Evolutionary conservation across 2,329 filamentous ascomycete species (phyloP), one percentile per base, ranked within the genome.

Genomic region (Scolecobasidium constrictum): DNA sequence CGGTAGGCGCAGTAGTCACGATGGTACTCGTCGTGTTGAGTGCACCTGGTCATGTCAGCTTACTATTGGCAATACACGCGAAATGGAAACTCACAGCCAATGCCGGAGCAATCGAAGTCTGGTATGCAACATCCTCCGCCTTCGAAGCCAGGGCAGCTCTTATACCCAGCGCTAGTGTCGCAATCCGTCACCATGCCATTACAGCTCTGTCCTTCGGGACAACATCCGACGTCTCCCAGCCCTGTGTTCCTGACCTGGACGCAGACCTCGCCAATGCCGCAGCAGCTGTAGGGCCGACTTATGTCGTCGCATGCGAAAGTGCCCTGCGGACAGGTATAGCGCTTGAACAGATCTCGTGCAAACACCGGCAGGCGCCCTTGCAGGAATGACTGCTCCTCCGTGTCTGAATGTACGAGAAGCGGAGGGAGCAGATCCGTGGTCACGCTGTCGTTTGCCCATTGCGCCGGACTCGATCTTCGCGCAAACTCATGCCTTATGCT

Each of bases 121-220:
- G 77, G 68, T 9, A 87, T 77, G 56, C 84, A 90, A 55, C 84
- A 90, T 2, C 83, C 84, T 12, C 83, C 83, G 3, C 83, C 83
- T 0, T 79, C 57, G 23, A 71, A 70, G 5, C 74, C 68, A 0
- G 78, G 68, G 55, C 84, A 90, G 38, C 75, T 73, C 9, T 74
- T 73, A 46, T 82, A 78, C 33, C 73, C 78, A 3, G 66, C 63
- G 2, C 68, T 67, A 3, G 58, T 63, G 47, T 71, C 60, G 49
- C 84, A 88, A n/a, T 56, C 56, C 0, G 71, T 73, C 4, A 88
- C 76, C 1, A 64, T 63, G 7, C 81, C 80, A 3, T 71, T 71
- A 57, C 84, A 90, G 4, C 59, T 71, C 35, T 67, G 63, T 3
- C 82, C 83, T 26, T 66, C 55, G 0, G 81, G 81, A 61, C 85